Conservation (phyloP, 2,329 filamentous ascomycete species). For the Trichoderma lentiforme region DNA sequence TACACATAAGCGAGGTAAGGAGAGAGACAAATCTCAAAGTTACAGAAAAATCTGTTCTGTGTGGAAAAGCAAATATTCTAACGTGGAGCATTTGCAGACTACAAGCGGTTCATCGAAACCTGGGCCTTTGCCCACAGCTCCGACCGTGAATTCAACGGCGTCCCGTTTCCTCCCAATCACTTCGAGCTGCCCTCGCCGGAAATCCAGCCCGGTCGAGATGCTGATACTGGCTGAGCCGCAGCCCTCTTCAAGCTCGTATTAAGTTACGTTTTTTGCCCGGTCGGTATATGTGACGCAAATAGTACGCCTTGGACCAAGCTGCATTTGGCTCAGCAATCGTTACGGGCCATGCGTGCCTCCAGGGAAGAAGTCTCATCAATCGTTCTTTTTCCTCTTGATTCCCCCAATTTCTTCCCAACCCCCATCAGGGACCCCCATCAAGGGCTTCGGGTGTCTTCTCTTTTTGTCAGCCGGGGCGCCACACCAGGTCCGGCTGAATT, state of each 20-base stretch:
- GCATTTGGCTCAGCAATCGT: neutral
- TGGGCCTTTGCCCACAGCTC: conserved; percentile 46
- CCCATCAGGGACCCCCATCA: neutral
- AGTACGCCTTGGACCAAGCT: neutral
- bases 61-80: neutral
- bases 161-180: conserved; percentile 44
- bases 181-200: conserved; percentile 48
- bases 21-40: neutral
- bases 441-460: neutral
- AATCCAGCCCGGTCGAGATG: conserved; percentile 33
- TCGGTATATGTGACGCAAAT: neutral
- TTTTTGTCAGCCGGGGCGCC: conserved; percentile 1
- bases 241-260: neutral
- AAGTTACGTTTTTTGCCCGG: neutral
- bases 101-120: conserved; percentile 44
- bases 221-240: neutral
- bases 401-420: neutral
- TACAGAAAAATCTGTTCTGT: neutral
- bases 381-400: neutral
- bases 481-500: conserved; percentile 1
- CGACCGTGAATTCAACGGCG: conserved; percentile 45
- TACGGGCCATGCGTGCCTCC: neutral
- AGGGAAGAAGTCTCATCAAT: neutral
- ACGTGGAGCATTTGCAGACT: conserved; percentile 33
- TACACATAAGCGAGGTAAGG: conserved; percentile 43